Evolutionary conservation across 768 basidiomycete species (phyloP).

Genomic region (Ramaria sp.): DNA sequence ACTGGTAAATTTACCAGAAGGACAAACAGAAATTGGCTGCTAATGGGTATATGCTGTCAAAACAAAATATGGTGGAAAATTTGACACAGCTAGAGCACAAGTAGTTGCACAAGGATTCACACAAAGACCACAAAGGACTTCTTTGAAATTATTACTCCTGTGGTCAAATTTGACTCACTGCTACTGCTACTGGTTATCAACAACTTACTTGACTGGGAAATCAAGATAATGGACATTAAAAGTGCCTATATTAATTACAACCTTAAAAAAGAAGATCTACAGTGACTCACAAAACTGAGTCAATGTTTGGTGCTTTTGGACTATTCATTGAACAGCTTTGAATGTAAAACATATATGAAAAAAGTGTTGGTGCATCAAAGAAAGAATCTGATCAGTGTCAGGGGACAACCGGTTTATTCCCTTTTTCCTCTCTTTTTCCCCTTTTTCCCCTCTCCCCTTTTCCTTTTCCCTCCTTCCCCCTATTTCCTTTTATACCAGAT

Average conservation of each 20-base stretch:
- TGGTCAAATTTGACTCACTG: constrained; percentile 26
- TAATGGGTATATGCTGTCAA: constrained; percentile 21
- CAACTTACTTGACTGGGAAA: constrained; percentile 17
- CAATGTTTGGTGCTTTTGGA: too few species aligned
- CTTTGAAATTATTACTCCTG: constrained; percentile 28
- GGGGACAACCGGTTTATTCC: too few species aligned
- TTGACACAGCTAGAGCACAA: constrained; percentile 16
- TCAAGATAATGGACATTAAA: constrained; percentile 22
- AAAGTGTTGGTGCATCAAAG: too few species aligned
- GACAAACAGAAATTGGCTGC: constrained; percentile 13
- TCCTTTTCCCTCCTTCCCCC: too few species aligned
- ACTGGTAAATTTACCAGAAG: constrained; percentile 13
- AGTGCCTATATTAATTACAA: constrained; percentile 21
- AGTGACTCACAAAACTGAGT: too few species aligned
- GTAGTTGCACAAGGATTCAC: constrained; percentile 21
- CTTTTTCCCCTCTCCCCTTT: too few species aligned
- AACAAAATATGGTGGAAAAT: constrained; percentile 14
- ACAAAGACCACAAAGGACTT: constrained; percentile 18
- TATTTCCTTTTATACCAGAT: too few species aligned
- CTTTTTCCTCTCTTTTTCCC: too few species aligned
- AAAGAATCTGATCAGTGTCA: too few species aligned
- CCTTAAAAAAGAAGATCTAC: constrained; percentile 22
- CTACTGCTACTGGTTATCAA: constrained; percentile 19
- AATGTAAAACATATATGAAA: too few species aligned
- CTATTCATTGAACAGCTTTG: too few species aligned